Percentiles rank a stretch among this genome's conserved stretches.
phyloP scores from a whole-genome alignment of 2,329 filamentous ascomycete species.

The Fusarium scirpi region DNA sequence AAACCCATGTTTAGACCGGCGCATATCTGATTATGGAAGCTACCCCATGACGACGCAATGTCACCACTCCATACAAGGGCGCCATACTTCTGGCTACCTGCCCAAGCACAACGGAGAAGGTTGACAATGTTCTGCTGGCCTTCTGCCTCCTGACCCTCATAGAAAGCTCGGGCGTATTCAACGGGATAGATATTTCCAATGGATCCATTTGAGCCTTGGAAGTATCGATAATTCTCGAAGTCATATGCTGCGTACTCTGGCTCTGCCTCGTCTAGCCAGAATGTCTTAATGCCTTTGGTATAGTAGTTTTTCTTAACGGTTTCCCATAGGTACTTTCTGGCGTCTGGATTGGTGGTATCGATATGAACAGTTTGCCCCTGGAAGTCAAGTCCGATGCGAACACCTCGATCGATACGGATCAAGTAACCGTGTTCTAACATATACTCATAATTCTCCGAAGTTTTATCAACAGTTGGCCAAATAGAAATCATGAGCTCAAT shows the following conservation, averaged over 20 bases:
- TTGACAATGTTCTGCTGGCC: conserved; percentile 71
- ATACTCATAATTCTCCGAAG: conserved; percentile 69
- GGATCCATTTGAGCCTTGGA: conserved; percentile 50
- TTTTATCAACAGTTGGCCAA: conserved; percentile 74
- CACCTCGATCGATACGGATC: conserved; percentile 70
- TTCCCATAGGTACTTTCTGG: conserved; percentile 70
- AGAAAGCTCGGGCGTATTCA: conserved; percentile 70
- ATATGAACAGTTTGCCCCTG: conserved; percentile 70
- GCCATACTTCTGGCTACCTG: conserved; percentile 70
- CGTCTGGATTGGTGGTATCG: conserved; percentile 72
- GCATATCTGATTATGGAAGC: conserved; percentile 69
- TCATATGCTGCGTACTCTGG: conserved; percentile 74
- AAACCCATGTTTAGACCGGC: conserved; percentile 76
- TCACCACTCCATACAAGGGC: conserved; percentile 76
- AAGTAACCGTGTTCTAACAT: conserved; percentile 72
- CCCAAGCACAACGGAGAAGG: conserved; percentile 63
- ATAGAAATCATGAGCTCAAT: conserved; percentile 77
- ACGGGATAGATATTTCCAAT: conserved; percentile 71
- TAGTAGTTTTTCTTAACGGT: conserved; percentile 71
- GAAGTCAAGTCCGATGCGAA: conserved; percentile 69
- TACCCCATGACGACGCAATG: conserved; percentile 72
- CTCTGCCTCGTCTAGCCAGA: conserved; percentile 78
- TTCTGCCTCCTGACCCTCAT: conserved; percentile 65
- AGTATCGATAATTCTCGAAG: conserved; percentile 70
- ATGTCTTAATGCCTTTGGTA: conserved; percentile 70